Base-by-base conservation (phyloP, 2,329 filamentous ascomycete species). In the Fonsecaea nubica region DNA sequence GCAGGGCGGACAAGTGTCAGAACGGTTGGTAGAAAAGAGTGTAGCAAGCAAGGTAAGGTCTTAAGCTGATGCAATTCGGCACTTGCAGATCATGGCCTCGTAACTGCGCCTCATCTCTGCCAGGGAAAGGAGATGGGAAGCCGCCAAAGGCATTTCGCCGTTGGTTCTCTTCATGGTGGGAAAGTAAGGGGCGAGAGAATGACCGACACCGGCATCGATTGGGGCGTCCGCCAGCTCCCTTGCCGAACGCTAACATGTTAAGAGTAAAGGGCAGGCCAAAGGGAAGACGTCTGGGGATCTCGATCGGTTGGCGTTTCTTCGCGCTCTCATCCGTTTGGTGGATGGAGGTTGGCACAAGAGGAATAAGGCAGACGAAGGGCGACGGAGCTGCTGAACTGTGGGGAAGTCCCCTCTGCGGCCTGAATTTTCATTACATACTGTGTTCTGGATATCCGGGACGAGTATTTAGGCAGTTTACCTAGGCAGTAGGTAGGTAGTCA, bases 91-190 rank as follows among this genome's bases (percentile, higher is more conserved):
- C 36, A 50, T n/a, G 15, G 33, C 18, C n/a, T 40, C 33, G 18
- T 33, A 9, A 33, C 30, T 10, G 25, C 38, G 9, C n/a, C 30
- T 48, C 38, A 13, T 25, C 35, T 55, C n/a, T 32, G 21, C 32
- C 40, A 48, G 45, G 58, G 12, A 33, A 53, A 21, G 12, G 12
- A 21, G 25, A 21, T 50, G 30, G n/a, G 57, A 59, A 59, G 57
- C 40, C n/a, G 18, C 12, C 30, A 21, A 33, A 36, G 40, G 15
- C 25, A 48, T 45, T 59, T 59, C 25, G 25, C 40, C 57, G 57
- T 12, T 21, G 45, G 57, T 58, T 9, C 57, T 36, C 2, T 42
- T 35, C 57, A 59, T 48, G 40, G 57, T 45, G 25, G 40, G 8
- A 50, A 42, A 13, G 8, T 36, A 42, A 13, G 45, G 18, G 18